Evolutionary conservation across 1,284 basidiomycete species (phyloP).

Genomic region (Chiua sp.): DNA sequence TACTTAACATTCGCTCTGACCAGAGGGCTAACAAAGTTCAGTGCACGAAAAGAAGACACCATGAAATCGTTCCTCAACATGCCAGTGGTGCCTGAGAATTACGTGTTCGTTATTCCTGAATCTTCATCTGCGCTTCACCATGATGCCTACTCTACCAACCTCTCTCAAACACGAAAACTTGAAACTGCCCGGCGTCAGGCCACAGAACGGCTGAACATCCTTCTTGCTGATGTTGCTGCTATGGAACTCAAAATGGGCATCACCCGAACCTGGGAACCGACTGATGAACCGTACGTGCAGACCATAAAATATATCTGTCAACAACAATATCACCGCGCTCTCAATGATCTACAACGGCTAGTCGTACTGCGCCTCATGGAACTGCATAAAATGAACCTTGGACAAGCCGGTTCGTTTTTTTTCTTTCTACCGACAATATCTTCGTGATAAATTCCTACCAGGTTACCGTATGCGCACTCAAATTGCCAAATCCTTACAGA

Average conservation of each 20-base stretch:
- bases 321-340: background rate
- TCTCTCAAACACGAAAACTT: background rate
- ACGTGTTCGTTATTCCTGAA: background rate
- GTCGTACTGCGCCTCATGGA: background rate
- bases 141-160: background rate
- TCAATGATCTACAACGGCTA: background rate
- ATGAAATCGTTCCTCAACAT: background rate
- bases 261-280: background rate
- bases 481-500: background rate
- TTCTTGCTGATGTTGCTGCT: background rate
- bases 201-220: background rate
- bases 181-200: background rate
- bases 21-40: background rate
- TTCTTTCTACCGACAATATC: background rate
- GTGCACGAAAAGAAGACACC: background rate
- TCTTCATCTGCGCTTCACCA: background rate
- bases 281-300: background rate
- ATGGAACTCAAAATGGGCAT: background rate
- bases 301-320: background rate
- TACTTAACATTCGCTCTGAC: background rate
- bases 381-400: background rate
- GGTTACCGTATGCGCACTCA: background rate
- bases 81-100: background rate
- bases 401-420: background rate
- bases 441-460: background rate